Evolutionary conservation across 169 alveolate genomes (phyloP), one percentile per base, ranked within the genome.

Genomic region (Amoebophrya sp.): DNA sequence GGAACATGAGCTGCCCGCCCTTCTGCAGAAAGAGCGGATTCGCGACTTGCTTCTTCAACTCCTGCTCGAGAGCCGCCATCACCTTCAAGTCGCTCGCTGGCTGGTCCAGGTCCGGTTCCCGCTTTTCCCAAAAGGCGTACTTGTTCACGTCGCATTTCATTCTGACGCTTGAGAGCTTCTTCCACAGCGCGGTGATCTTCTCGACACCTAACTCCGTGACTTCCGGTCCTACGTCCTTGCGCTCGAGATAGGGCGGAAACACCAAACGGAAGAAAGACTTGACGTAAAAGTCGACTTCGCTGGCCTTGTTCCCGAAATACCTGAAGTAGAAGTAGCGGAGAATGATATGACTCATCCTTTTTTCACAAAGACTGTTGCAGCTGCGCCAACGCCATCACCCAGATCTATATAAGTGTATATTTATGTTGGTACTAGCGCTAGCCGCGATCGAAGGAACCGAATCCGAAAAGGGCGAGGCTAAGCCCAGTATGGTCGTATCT

Each of bases 281-380:
- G 31, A 78, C 89, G 43, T 78, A 78, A 26, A 78, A 78, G 31
- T 31, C 13, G 89, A 78, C 31, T 40, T 39, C 89, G 31, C 48
- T 38, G 39, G 89, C 89, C 43, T 78, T 41, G 43, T 78, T 78
- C 43, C 89, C 89, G 43, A 78, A 78, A 31, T 78, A 78, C n/a
- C n/a, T n/a, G n/a, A n/a, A n/a, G n/a, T n/a, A n/a, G n/a, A n/a
- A n/a, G n/a, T n/a, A n/a, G n/a, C n/a, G n/a, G n/a, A n/a, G n/a
- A n/a, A n/a, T n/a, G n/a, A n/a, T n/a, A n/a, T n/a, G n/a, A n/a
- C n/a, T n/a, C n/a, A n/a, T n/a, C n/a, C n/a, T n/a, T n/a, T n/a
- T n/a, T n/a, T n/a, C n/a, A n/a, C n/a, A n/a, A n/a, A n/a, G n/a
- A n/a, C n/a, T n/a, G n/a, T n/a, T n/a, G n/a, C n/a, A n/a, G n/a